Evolutionary conservation across 2,329 filamentous ascomycete species (phyloP).

Genomic region (Fusarium hostae): DNA sequence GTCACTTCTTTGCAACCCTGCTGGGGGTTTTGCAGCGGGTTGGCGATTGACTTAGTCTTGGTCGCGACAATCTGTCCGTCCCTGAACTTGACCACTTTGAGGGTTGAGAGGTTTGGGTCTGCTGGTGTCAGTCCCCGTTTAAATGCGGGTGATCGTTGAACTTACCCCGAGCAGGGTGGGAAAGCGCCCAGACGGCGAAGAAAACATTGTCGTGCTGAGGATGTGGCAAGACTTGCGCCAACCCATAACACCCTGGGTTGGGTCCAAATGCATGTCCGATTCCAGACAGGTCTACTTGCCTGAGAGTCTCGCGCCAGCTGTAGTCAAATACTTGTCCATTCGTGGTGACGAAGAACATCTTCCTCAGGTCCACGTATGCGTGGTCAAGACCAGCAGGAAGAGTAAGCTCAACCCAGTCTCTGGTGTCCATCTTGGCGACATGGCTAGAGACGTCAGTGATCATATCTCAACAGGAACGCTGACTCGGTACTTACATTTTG

Average conservation of each 20-base stretch:
- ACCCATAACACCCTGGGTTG: background rate
- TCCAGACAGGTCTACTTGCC: background rate
- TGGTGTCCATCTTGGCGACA: background rate
- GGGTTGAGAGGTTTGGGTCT: background rate
- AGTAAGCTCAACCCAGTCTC: background rate
- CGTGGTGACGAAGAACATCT: background rate
- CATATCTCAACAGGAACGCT: background rate
- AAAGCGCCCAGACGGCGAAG: background rate
- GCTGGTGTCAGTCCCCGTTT: background rate
- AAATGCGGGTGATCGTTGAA: background rate
- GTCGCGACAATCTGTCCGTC: background rate
- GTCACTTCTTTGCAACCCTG: background rate
- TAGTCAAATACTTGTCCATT: background rate
- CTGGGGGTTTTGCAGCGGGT: constrained; percentile 6
- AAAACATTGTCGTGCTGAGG: background rate
- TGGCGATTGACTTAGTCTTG: constrained; percentile 11
- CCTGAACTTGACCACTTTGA: background rate
- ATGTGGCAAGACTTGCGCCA: background rate
- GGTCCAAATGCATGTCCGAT: background rate
- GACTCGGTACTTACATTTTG: background rate
- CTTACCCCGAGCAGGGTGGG: background rate
- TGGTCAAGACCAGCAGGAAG: background rate
- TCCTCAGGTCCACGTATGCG: background rate
- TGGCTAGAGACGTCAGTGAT: background rate
- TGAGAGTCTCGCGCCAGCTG: background rate